These are phyloP conservation scores for Staphylotrichum tortipilum DNA, from an alignment of 495 filamentous ascomycete genomes.

Conservation along the genomic window DNA sequence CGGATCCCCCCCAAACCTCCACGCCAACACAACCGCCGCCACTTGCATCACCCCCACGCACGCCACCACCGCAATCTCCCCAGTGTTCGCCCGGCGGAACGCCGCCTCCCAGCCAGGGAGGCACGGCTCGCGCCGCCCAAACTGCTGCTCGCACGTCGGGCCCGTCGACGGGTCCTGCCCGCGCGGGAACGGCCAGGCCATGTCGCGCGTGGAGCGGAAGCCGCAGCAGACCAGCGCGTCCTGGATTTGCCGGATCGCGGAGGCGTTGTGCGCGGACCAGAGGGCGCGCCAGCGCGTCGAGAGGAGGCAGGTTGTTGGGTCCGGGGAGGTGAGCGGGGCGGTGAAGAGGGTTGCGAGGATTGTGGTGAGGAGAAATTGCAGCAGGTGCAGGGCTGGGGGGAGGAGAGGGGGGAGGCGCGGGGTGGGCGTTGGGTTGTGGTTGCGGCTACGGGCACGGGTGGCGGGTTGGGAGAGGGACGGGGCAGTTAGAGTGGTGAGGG, in stretches of 20 bases:
- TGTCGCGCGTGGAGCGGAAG: constrained; percentile 44
- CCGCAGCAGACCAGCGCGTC: constrained; percentile 60
- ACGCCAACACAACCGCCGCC: not conserved
- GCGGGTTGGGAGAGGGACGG: constrained; percentile 9
- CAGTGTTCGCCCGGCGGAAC: constrained; percentile 1
- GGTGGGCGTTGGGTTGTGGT: not conserved
- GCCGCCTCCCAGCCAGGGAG: constrained; percentile 5
- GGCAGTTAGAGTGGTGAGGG: constrained; percentile 26
- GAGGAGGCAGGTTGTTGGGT: constrained; percentile 22
- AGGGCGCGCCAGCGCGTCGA: constrained; percentile 45
- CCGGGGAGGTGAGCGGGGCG: constrained; percentile 11
- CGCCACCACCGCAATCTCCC: constrained; percentile 9
- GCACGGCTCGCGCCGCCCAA: constrained; percentile 6
- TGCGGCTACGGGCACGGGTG: not conserved
- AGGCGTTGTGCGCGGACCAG: constrained; percentile 40
- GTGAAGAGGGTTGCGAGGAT: constrained; percentile 49
- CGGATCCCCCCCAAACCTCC: not conserved
- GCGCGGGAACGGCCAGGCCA: constrained; percentile 47
- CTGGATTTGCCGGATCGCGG: constrained; percentile 52
- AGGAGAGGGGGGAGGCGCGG: constrained; percentile 22
- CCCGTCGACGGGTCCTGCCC: not conserved
- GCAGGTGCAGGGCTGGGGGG: constrained; percentile 30
- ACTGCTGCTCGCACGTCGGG: constrained; percentile 6
- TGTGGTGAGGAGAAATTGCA: constrained; percentile 38
- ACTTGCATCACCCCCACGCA: constrained; percentile 13